Evolutionary conservation across 805 yeast genomes (phyloP), one percentile per base, ranked within the genome.

Genomic region (Saccharomycopsis oosterbeekiorum): DNA sequence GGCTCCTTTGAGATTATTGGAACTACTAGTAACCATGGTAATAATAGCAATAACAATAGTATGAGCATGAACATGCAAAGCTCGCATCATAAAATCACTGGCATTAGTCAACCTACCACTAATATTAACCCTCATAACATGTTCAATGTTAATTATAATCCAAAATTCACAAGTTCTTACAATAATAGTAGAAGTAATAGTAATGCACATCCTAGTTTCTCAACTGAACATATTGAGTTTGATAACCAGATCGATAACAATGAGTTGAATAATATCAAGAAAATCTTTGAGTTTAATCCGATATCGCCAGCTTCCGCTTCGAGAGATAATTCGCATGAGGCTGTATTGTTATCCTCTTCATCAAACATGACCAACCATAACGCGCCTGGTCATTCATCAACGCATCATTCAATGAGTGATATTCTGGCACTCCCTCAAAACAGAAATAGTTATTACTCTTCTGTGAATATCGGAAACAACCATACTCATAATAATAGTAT

Each of bases 271-370:
- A 47, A 55, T 24, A 61, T 61, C 42, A 58, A 58, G 21, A 61
- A 50, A 40, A 58, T 61, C n/a, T 61, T 61, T 43, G 50, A 55
- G 24, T 61, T 61, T 50, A 58, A 57, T 17, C 42, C 60, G 19
- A 47, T 39, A 11, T n/a, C 50, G 9, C 11, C 47, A 21, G 39
- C 58, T 11, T 26, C 58, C 8, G 24, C 17, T 34, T 15, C 11
- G 36, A 41, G 36, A 15, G 41, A 53, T 34, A 29, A 34, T 34
- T 56, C 36, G 4, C 53, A 26, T 40, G 58, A 34, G 2, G 47
- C 54, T 17, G 24, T 51, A 14, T 24, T 21, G 10, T 55, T 26
- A 21, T 12, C 29, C 5, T 26, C 43, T 37, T 14, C 58, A 24
- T 26, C 47, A 47, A 56, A 26, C 26, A 14, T 19, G 1, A 15